Base-by-base conservation (phyloP, 306 rosid genomes). In the Senna tora region DNA sequence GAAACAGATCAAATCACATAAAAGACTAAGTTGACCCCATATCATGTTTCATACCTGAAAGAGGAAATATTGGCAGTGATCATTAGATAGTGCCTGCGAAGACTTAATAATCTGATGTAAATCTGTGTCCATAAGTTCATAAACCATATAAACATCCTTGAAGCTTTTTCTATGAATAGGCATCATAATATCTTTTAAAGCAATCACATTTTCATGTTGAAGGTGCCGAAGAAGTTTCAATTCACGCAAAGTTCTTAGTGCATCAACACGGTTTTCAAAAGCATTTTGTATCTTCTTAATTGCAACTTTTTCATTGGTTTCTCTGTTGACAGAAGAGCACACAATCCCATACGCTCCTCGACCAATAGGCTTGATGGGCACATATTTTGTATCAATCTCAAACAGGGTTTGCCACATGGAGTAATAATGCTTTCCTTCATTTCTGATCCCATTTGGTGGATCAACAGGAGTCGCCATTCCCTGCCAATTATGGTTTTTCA, bases 61-160 rank as follows among this genome's bases (percentile, higher is more conserved):
- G 77, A 93, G 97, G 87, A 93, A 93, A 83, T 88, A 93, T 69
- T 88, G 98, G 75, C 92, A 90, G 80, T 93, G 98, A 53, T 93
- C 98, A 68, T 90, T 93, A 42, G 90, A 76, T 51, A 93, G 87
- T 4, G 93, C 58, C 61, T 90, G 98, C 7, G 98, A 85, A 43
- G 98, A 93, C 79, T 90, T 93, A 45, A 93, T 84, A 76, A 93
- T 90, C 83, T 90, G 98, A 77, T 93, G 97, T 60, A 93, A 89
- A 85, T 93, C 98, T 3, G 98, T 93, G 80, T 93, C 98, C 98
- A 93, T 93, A 63, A 93, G 97, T 60, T 93, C 98, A 83, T 87
- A 93, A 42, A 93, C 98, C 65, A 90, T 77, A 75, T 93, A 93
- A 32, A 93, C 98, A 83, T 93, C 97, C 84, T 87, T 93, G 74